Conservation (phyloP, 179 eudicot genomes). For the Heliamphora pulchella region DNA sequence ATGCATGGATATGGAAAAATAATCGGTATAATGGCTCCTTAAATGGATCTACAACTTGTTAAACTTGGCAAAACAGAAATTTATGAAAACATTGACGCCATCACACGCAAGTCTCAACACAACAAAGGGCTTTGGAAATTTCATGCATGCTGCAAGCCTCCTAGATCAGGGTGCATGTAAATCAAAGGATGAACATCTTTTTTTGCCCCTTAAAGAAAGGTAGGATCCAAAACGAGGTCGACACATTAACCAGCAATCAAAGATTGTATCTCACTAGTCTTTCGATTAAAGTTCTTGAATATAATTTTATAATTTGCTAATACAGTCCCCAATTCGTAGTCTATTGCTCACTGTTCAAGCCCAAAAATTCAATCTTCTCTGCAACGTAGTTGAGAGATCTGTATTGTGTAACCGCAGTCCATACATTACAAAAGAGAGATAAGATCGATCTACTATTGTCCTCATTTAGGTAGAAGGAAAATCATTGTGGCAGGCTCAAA, state of each 20-base stretch:
- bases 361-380: constrained; percentile 2
- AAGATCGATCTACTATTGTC: background rate
- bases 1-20: background rate
- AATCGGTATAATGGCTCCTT: background rate
- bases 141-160: background rate
- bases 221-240: background rate
- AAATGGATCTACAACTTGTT: background rate
- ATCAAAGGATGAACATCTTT: background rate
- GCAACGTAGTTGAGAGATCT: background rate
- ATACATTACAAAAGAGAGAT: background rate
- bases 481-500: background rate
- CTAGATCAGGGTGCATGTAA: background rate
- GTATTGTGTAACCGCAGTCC: background rate
- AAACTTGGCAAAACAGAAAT: background rate
- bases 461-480: background rate
- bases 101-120: background rate
- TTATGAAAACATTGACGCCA: background rate
- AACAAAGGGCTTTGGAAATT: background rate
- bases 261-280: background rate
- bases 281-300: background rate
- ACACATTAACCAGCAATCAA: background rate
- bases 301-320: background rate
- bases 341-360: background rate
- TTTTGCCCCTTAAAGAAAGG: background rate
- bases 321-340: background rate